Base-by-base conservation (phyloP, 495 filamentous ascomycete species). In the Xylaria castorea region DNA sequence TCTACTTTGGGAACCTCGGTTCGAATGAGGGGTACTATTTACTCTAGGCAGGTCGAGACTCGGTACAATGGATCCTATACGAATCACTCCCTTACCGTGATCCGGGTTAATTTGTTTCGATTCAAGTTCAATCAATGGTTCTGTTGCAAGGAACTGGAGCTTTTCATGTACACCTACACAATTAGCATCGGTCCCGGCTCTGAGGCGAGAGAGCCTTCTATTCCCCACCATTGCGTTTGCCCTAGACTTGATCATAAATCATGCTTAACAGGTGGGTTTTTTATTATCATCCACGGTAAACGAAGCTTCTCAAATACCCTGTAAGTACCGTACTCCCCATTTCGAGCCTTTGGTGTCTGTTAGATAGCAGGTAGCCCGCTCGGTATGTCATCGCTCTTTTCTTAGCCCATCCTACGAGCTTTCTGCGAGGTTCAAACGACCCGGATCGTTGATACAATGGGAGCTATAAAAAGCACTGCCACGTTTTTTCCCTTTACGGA, bases 391-490 rank as follows among this genome's bases (percentile, higher is more conserved):
- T 25, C 1, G 1, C 11, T 22, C 46, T 11, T 53, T 25, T 14
- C 63, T 25, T 6, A 6, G 48, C 14, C 38, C 20, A 27, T 67
- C 48, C 22, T 18, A 22, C 25, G 61, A 64, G 36, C 5, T 48
- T 46, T 8, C 66, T 57, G 36, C 36, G 14, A 68, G 50, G 50
- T 12, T 36, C 66, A 55, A 57, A 57, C 50, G 34, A 30, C 53
- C 32, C 25, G 27, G 48, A 18, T 60, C 25, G 3, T 61, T 46
- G 38, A 48, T 48, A 69, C 38, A 46, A 42, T 25, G 25, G 38
- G 53, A 60, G 38, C 51, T 44, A 46, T 60, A 44, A 61, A 60
- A 61, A 58, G 53, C 53, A 48, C 53, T n/a, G 40, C 67, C 51
- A 61, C 67, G 67, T 46, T 58, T 46, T 30, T 42, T 20, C 36